A percentile compares a stretch with the other conserved stretches of the same genome.
Evolutionary conservation across 177 flowering plant species (phyloP).

Genomic region (Vitis hybrid): DNA sequence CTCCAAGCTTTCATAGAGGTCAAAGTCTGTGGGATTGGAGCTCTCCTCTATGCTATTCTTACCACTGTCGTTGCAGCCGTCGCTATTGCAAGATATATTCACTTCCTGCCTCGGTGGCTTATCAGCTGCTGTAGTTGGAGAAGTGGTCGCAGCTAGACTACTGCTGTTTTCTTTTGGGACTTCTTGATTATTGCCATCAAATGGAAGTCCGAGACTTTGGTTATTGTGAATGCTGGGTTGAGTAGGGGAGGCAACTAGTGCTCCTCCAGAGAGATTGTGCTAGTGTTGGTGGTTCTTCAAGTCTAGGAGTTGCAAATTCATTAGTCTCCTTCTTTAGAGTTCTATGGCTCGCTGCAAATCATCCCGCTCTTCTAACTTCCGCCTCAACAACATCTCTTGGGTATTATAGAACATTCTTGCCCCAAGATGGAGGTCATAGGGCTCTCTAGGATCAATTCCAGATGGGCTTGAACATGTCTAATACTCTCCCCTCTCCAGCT

Average conservation of each 20-base stretch:
- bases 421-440: constrained; percentile 61
- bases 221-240: constrained; percentile 20
- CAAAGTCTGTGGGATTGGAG: constrained; percentile 30
- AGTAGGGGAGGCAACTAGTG: constrained; percentile 37
- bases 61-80: constrained; percentile 11
- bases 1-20: constrained; percentile 47
- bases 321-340: constrained; percentile 66
- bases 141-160: constrained; percentile 22
- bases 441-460: constrained; percentile 56
- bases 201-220: constrained; percentile 19
- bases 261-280: constrained; percentile 34
- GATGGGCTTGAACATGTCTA: constrained; percentile 50
- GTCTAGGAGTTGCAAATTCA: constrained; percentile 74
- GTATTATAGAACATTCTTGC: constrained; percentile 60
- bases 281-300: constrained; percentile 44
- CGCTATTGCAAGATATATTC: constrained; percentile 17
- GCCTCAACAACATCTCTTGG: constrained; percentile 67
- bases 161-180: constrained; percentile 34
- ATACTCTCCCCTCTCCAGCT: constrained; percentile 59
- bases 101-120: constrained; percentile 30
- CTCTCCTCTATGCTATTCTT: constrained; percentile 21
- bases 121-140: constrained; percentile 22
- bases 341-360: constrained; percentile 85
- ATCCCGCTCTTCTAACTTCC: constrained; percentile 74
- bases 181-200: constrained; percentile 37